Evolutionary conservation across 179 eudicot genomes (phyloP), one percentile per base, ranked within the genome.

Genomic region (Heliamphora pulchella): DNA sequence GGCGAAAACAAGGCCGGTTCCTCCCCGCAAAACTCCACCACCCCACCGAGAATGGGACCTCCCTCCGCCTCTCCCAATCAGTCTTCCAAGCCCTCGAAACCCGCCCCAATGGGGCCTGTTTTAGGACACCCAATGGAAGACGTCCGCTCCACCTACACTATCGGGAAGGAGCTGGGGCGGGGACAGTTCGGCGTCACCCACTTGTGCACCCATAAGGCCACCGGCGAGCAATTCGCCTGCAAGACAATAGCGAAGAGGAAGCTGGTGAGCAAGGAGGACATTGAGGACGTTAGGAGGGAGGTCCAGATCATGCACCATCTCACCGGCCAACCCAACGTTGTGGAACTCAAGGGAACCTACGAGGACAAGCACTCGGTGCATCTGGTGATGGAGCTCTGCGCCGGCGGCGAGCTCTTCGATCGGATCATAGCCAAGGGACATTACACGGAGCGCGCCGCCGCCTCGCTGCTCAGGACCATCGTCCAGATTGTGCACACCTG

Each of bases 241-340:
- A 87, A 87, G 74, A 87, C 89, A 1, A 87, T 87, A n/a, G 89
- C 89, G 0, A 87, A 87, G 68, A 76, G 89, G 68, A 87, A 87
- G 50, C 80, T 87, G 4, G 81, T 68, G 1, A 84, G 71, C 43
- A 85, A 87, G 79, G 89, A 85, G 75, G 89, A 87, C 44, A 73
- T 85, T 7, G 89, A 87, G 81, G 89, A 87, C 73, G 89, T 87
- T 3, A 79, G 84, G 75, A 80, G 87, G 75, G 89, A 87, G 46
- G 89, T 86, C 10, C 87, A 86, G 22, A 86, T 86, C 31, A 86
- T 86, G 89, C 77, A 84, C 73, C 89, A 87, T 77, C 63, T 87
- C 64, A 81, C 89, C 10, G 89, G 89, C 8, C 89, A 87, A 71
- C 57, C 84, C 0, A 87, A 87, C 59, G 85, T 87, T 17, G 89